Percentiles rank a stretch among this genome's conserved stretches.
Evolutionary conservation across 345 rosid species (phyloP).

Genomic region (Ricinus communis): DNA sequence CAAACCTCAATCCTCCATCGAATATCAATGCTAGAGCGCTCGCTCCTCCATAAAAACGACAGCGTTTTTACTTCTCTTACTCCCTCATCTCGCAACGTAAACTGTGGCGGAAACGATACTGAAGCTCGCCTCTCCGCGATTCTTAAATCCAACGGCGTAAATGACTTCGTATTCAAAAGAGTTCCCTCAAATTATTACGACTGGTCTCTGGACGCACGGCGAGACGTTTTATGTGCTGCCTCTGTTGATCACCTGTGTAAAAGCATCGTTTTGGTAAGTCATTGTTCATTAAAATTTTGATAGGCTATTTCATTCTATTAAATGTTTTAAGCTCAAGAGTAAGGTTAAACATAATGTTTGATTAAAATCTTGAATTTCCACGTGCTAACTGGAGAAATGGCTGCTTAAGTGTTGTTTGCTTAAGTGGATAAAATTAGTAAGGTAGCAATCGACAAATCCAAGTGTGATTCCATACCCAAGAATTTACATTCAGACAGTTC

Average conservation of each 20-base stretch:
- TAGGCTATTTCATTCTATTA: too few relatives aligned
- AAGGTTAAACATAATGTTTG: too few relatives aligned
- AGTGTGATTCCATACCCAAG: too few relatives aligned
- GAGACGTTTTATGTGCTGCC: conserved; percentile 66
- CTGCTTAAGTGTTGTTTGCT: too few relatives aligned
- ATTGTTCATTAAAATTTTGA: too few relatives aligned
- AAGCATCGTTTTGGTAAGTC: conserved; percentile 82
- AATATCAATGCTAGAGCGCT: conserved; percentile 49
- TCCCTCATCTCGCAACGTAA: conserved; percentile 16
- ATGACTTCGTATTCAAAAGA: conserved; percentile 58
- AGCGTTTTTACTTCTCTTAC: conserved; percentile 19
- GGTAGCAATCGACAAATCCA: too few relatives aligned
- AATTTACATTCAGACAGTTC: too few relatives aligned
- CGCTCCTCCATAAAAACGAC: conserved; percentile 28
- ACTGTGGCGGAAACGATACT: conserved; percentile 27
- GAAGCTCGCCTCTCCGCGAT: conserved; percentile 65
- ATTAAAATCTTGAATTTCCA: too few relatives aligned
- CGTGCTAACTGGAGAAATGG: too few relatives aligned
- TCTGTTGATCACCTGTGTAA: conserved; percentile 85
- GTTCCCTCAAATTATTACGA: conserved; percentile 73
- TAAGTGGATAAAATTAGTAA: too few relatives aligned
- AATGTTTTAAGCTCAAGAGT: too few relatives aligned
- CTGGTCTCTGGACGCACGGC: conserved; percentile 68
- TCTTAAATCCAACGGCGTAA: conserved; percentile 54
- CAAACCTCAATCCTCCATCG: conserved; percentile 54